Percentiles rank a stretch among this genome's conserved stretches.
phyloP scores from a whole-genome alignment of 352 stramenopile species.

The Phytophthora sansomeana region DNA sequence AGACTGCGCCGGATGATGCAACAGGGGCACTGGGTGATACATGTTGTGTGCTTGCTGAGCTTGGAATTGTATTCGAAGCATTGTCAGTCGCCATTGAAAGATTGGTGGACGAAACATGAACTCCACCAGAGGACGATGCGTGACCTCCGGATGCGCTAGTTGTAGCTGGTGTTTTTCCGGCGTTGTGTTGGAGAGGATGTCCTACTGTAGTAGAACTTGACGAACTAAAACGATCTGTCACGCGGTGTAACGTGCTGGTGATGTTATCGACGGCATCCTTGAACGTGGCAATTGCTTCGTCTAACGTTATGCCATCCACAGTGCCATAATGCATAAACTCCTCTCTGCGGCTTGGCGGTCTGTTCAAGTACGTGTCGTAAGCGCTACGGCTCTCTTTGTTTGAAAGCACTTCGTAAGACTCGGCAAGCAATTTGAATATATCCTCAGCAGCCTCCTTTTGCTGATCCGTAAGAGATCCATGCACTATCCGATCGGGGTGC shows the following conservation, averaged over 20 bases:
- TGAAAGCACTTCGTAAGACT: constrained; percentile 86
- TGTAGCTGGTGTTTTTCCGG: constrained; percentile 26
- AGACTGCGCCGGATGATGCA: constrained; percentile 16
- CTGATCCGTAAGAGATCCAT: constrained; percentile 40
- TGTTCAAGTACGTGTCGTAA: constrained; percentile 72
- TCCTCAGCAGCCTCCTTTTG: constrained; percentile 76
- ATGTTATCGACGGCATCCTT: constrained; percentile 72
- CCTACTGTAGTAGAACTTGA: constrained; percentile 76
- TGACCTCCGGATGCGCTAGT: constrained; percentile 11
- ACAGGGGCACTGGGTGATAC: constrained; percentile 13
- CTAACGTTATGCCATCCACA: constrained; percentile 75
- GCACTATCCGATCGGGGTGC: constrained; percentile 79
- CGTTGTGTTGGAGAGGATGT: constrained; percentile 57
- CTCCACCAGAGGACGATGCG: not conserved
- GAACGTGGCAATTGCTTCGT: constrained; percentile 84
- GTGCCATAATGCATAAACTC: constrained; percentile 81
- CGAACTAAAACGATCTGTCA: constrained; percentile 71
- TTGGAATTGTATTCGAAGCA: constrained; percentile 11
- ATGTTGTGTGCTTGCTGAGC: constrained; percentile 9
- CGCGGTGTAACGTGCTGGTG: constrained; percentile 49
- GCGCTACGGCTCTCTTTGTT: constrained; percentile 52
- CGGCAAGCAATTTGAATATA: constrained; percentile 84
- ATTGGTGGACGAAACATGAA: constrained; percentile 18
- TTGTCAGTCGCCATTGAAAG: constrained; percentile 20
- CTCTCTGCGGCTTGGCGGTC: constrained; percentile 57